A percentile compares a stretch with the other conserved stretches of the same genome.
Conservation (phyloP, 306 rosid species). For the Carpinus fangiana region DNA sequence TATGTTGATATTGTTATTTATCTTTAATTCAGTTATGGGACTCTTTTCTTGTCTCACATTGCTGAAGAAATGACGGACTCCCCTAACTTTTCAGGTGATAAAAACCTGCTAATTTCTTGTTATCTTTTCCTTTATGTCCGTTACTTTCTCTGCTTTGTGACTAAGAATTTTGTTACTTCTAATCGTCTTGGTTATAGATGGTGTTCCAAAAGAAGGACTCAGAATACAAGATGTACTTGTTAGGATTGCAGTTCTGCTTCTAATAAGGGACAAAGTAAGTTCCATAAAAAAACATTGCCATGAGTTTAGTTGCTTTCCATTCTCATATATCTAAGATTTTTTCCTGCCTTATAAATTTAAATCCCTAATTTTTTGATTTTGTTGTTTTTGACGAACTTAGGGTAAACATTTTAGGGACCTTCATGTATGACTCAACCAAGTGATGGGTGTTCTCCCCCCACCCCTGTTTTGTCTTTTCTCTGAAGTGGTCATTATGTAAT, state of each 20-base stretch:
- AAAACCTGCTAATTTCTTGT: conserved; percentile 30
- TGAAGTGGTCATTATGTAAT: neutral
- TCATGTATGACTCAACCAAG: neutral
- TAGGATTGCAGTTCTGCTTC: conserved; percentile 75
- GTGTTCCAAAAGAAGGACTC: conserved; percentile 98
- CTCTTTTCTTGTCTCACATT: conserved; percentile 84
- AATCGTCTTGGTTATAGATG: conserved; percentile 58
- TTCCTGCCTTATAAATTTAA: neutral
- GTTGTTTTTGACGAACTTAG: neutral
- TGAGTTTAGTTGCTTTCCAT: neutral
- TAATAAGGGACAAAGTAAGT: conserved; percentile 83
- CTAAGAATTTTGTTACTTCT: conserved; percentile 21
- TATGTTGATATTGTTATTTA: conserved; percentile 24
- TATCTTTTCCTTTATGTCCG: neutral
- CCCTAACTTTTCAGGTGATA: conserved; percentile 74
- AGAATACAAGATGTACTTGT: conserved; percentile 87
- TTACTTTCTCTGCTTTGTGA: conserved; percentile 13
- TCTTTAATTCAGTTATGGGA: conserved; percentile 64
- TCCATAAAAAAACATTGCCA: conserved; percentile 3
- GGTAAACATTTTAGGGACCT: neutral
- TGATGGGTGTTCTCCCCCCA: neutral
- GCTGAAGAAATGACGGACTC: conserved; percentile 80
- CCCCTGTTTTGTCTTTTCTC: neutral
- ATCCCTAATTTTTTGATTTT: neutral
- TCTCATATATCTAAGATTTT: neutral